Evolutionary conservation across 306 rosid species (phyloP).

Genomic region (Quercus glauca): DNA sequence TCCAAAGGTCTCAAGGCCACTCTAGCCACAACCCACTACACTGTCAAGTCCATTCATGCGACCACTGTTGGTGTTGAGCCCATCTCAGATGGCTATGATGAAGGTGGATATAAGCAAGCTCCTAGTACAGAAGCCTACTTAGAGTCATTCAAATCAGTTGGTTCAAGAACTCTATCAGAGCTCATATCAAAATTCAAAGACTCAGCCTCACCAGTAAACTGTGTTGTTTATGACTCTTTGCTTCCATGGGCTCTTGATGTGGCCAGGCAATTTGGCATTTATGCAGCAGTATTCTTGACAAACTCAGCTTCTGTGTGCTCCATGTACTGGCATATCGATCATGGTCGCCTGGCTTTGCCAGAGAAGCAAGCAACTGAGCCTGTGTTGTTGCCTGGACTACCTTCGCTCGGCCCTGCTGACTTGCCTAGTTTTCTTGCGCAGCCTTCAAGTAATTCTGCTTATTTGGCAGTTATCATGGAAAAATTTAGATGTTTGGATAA

Average conservation of each 20-base stretch:
- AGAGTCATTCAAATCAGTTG: conserved; percentile 25
- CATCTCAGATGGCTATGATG: conserved; percentile 42
- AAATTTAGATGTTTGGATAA: conserved; percentile 8
- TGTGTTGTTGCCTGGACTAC: conserved; percentile 31
- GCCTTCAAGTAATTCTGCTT: neutral
- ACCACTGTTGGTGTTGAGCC: conserved; percentile 11
- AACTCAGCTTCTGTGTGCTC: conserved; percentile 37
- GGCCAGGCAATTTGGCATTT: conserved; percentile 25
- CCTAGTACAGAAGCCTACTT: conserved; percentile 27
- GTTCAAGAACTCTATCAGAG: conserved; percentile 28
- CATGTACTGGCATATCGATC: conserved; percentile 20
- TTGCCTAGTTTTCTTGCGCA: conserved; percentile 25
- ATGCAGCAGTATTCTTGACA: conserved; percentile 34
- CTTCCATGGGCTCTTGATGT: conserved; percentile 47
- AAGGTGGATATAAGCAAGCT: conserved; percentile 32
- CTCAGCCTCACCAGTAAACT: conserved; percentile 24
- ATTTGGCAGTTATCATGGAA: conserved; percentile 16
- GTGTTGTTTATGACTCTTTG: conserved; percentile 40
- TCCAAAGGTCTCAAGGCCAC: conserved; percentile 35
- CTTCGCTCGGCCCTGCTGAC: conserved; percentile 24
- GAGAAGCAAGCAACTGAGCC: conserved; percentile 6
- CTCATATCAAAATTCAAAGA: conserved; percentile 23
- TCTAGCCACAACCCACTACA: conserved; percentile 33
- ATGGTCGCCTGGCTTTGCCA: conserved; percentile 13
- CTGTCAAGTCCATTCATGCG: conserved; percentile 25